Evolutionary conservation across 169 alveolate genomes (phyloP).

Genomic region (Eimeria necatrix): DNA sequence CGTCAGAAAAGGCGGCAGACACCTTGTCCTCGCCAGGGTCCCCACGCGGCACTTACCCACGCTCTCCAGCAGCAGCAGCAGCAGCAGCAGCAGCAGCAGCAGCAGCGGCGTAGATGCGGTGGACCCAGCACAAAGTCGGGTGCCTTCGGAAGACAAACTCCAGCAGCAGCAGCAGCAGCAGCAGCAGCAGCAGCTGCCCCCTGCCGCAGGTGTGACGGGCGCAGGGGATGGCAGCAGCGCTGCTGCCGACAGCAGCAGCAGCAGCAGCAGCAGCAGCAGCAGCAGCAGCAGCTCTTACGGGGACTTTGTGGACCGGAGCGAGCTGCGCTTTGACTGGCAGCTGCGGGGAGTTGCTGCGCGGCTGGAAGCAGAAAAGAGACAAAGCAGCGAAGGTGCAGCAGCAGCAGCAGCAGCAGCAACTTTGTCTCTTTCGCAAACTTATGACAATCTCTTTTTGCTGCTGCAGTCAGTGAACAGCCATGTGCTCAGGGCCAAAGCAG

Average conservation of each 20-base stretch:
- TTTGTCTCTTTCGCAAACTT: not conserved
- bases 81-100: not conserved
- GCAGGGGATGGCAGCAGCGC: not conserved
- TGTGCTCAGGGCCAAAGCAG: not conserved
- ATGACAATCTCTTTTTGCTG: not conserved
- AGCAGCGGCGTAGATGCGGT: constrained; percentile 16
- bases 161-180: constrained; percentile 12
- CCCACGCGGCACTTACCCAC: not conserved
- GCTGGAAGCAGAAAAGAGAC: constrained; percentile 22
- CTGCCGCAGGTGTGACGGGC: not conserved
- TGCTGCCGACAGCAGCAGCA: constrained; percentile 12
- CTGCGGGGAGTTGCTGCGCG: constrained; percentile 55
- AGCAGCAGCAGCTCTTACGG: constrained; percentile 34
- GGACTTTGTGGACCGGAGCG: constrained; percentile 46
- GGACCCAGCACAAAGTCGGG: not conserved
- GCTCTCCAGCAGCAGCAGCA: constrained; percentile 10
- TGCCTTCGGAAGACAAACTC: not conserved
- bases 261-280: constrained; percentile 35
- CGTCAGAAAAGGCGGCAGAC: not conserved
- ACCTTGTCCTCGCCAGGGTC: not conserved
- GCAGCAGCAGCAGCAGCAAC: not conserved
- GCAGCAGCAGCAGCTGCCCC: not conserved
- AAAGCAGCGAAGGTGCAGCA: not conserved
- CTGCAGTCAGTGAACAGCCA: not conserved
- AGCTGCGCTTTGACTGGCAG: constrained; percentile 66